A percentile compares a stretch with the other conserved stretches of the same genome.
phyloP scores from a whole-genome alignment of 345 rosid species.

The Salix purpurea region DNA sequence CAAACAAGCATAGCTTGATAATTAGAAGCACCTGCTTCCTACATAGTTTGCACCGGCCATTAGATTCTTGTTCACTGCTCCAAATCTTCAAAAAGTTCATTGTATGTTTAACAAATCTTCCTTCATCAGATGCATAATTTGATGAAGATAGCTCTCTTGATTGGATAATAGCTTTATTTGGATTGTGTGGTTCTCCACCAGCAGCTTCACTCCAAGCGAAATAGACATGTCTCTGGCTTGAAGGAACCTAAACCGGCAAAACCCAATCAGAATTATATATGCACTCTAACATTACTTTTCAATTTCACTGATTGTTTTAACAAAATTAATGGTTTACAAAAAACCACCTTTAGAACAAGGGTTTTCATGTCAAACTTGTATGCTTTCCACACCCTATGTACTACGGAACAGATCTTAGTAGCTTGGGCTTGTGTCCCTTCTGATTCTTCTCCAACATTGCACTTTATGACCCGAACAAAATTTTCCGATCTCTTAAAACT shows the following conservation, averaged over 20 bases:
- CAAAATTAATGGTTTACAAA: background rate
- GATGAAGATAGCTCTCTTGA: conserved; percentile 63
- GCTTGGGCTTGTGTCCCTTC: conserved; percentile 74
- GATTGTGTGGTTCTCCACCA: conserved; percentile 36
- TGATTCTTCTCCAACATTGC: conserved; percentile 52
- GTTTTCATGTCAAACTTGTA: conserved; percentile 60
- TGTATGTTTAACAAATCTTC: conserved; percentile 63
- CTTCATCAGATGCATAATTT: conserved; percentile 44
- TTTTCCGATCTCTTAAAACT: conserved; percentile 73
- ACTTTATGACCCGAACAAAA: conserved; percentile 82
- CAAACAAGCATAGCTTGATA: conserved; percentile 9
- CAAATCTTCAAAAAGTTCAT: conserved; percentile 77
- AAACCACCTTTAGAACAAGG: conserved; percentile 58
- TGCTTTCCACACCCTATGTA: conserved; percentile 80
- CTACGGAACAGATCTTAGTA: conserved; percentile 72
- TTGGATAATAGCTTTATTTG: conserved; percentile 48
- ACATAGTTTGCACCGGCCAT: conserved; percentile 69
- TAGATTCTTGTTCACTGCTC: conserved; percentile 75
- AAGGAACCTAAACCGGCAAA: conserved; percentile 60
- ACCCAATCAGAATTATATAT: background rate
- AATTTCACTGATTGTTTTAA: background rate
- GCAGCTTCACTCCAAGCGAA: conserved; percentile 72
- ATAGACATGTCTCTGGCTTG: conserved; percentile 75
- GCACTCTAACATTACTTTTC: background rate
- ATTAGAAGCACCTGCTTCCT: conserved; percentile 60